A percentile compares a stretch with the other conserved stretches of the same genome.
Evolutionary conservation across 129 eudicot genomes (phyloP).

Genomic region (Kitagawia praeruptora): DNA sequence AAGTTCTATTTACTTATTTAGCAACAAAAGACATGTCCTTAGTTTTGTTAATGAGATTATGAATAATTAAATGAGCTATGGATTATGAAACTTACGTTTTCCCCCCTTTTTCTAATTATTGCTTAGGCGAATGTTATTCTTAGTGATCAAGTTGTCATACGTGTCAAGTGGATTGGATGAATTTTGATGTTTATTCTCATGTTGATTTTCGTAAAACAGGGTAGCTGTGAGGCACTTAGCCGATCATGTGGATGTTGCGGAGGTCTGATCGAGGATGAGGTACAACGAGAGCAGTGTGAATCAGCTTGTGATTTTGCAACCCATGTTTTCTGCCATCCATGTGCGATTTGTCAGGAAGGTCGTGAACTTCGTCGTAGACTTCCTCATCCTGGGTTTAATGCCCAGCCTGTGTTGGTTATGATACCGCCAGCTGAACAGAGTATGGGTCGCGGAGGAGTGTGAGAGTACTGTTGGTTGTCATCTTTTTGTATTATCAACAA

Average conservation of each 20-base stretch:
- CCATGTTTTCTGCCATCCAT: conserved; percentile 80
- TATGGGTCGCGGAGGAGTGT: conserved; percentile 56
- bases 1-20: neutral
- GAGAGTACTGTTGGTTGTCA: conserved; percentile 8
- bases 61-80: neutral
- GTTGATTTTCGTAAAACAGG: conserved; percentile 35
- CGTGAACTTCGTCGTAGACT: conserved; percentile 90
- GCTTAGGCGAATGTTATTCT: neutral
- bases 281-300: conserved; percentile 70
- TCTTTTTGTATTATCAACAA: neutral
- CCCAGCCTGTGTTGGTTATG: conserved; percentile 59
- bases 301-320: conserved; percentile 74
- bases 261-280: conserved; percentile 50
- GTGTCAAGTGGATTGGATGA: neutral
- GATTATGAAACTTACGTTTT: neutral
- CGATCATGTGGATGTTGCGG: conserved; percentile 75
- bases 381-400: conserved; percentile 78
- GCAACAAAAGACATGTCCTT: neutral
- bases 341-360: conserved; percentile 97
- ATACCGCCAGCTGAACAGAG: conserved; percentile 73
- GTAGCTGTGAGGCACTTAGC: conserved; percentile 73
- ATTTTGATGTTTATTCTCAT: neutral
- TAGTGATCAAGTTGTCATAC: neutral
- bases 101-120: neutral
- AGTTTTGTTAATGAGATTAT: neutral